A percentile compares a stretch with the other conserved stretches of the same genome.
phyloP scores from a whole-genome alignment of 2,329 filamentous ascomycete species.

The Botrytis medusae region DNA sequence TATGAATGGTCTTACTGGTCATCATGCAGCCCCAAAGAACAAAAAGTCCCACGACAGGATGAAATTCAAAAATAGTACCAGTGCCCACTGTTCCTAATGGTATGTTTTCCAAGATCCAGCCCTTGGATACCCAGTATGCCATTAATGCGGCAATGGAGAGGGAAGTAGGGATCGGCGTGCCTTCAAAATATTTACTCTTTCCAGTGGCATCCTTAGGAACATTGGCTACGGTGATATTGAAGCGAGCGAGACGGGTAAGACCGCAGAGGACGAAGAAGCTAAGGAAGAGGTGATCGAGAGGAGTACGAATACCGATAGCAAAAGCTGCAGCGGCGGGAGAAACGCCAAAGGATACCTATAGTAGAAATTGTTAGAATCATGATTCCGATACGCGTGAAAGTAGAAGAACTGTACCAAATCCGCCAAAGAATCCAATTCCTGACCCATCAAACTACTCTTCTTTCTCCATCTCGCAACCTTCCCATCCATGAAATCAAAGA shows the following conservation, averaged over 20 bases:
- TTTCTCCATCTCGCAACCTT: slow-evolving; percentile 94
- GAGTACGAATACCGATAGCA: slow-evolving; percentile 81
- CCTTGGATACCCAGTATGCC: slow-evolving; percentile 82
- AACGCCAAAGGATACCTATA: slow-evolving; percentile 92
- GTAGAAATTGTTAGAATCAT: not conserved
- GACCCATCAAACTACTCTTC: slow-evolving; percentile 97
- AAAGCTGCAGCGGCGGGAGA: slow-evolving; percentile 86
- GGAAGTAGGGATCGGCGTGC: slow-evolving; percentile 91
- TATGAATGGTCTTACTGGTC: slow-evolving; percentile 92
- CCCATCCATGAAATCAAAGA: slow-evolving; percentile 98
- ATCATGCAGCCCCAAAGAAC: slow-evolving; percentile 88
- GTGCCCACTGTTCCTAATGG: slow-evolving; percentile 69
- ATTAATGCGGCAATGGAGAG: slow-evolving; percentile 78
- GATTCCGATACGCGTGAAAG: not conserved
- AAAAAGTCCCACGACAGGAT: slow-evolving; percentile 79
- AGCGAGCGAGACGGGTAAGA: slow-evolving; percentile 87
- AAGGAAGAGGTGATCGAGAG: slow-evolving; percentile 75
- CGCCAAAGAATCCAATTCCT: slow-evolving; percentile 93
- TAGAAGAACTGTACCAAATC: slow-evolving; percentile 66
- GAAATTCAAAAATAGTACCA: slow-evolving; percentile 74
- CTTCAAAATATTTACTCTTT: slow-evolving; percentile 95
- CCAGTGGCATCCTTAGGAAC: slow-evolving; percentile 89
- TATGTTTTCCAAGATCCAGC: slow-evolving; percentile 76
- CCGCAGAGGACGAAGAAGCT: slow-evolving; percentile 93
- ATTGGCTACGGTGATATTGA: slow-evolving; percentile 91